Conservation (phyloP, 148 eudicot genomes). For the Hydrangea macrophylla region DNA sequence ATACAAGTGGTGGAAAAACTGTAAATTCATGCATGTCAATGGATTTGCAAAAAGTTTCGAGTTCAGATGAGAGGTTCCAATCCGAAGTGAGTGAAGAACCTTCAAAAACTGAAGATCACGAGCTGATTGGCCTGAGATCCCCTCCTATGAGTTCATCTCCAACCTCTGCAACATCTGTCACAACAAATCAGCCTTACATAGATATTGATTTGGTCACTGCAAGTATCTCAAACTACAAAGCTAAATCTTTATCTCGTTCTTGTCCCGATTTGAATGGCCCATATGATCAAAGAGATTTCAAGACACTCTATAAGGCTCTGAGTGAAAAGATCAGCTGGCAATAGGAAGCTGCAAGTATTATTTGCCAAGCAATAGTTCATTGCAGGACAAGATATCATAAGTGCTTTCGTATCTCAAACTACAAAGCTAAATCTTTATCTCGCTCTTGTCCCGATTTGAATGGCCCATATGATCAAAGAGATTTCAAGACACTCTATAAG, state of each 20-base stretch:
- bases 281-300: slow-evolving; percentile 30
- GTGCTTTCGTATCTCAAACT: too few relatives aligned
- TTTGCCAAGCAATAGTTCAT: slow-evolving; percentile 36
- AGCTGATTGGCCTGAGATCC: slow-evolving; percentile 16
- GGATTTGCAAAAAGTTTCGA: slow-evolving; percentile 12
- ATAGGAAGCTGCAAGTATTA: slow-evolving; percentile 39
- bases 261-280: background rate
- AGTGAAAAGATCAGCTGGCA: slow-evolving; percentile 41
- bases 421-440: slow-evolving; percentile 4
- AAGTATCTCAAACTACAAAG: slow-evolving; percentile 5
- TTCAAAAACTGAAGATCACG: slow-evolving; percentile 26
- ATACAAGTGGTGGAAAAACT: slow-evolving; percentile 20
- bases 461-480: slow-evolving; percentile 18
- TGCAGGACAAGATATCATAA: slow-evolving; percentile 23
- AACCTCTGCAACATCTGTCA: slow-evolving; percentile 50
- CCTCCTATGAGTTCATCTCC: slow-evolving; percentile 34
- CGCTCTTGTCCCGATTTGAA: slow-evolving; percentile 10
- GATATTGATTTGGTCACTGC: slow-evolving; percentile 4
- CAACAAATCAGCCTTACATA: slow-evolving; percentile 5
- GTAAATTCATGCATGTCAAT: slow-evolving; percentile 15
- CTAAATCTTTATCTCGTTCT: background rate
- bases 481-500: slow-evolving; percentile 48
- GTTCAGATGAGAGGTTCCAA: slow-evolving; percentile 22
- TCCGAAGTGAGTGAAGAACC: slow-evolving; percentile 22
- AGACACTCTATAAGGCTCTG: slow-evolving; percentile 47